Evolutionary conservation across 805 yeast species (phyloP).

Genomic region (Yarrowia divulgata): DNA sequence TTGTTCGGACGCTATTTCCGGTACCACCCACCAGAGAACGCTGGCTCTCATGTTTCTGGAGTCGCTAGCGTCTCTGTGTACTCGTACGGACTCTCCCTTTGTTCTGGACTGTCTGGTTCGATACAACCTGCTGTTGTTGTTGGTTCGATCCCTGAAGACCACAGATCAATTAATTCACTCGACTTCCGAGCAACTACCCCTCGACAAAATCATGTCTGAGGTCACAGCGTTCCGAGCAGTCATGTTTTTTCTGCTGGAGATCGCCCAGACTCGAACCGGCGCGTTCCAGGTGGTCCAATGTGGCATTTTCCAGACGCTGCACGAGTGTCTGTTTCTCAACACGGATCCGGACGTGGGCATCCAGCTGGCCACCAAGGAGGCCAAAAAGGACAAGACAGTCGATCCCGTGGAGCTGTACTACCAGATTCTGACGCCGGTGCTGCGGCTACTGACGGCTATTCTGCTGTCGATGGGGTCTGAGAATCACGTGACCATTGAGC

Average conservation of each 20-base stretch:
- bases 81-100: conserved; percentile 59
- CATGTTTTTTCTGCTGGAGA: conserved; percentile 69
- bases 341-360: conserved; percentile 85
- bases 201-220: conserved; percentile 64
- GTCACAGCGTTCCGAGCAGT: conserved; percentile 78
- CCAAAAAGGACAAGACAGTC: conserved; percentile 49
- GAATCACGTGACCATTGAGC: conserved; percentile 63
- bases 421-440: conserved; percentile 74
- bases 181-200: conserved; percentile 52
- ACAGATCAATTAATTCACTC: conserved; percentile 56
- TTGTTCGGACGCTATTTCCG: conserved; percentile 78
- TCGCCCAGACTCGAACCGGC: conserved; percentile 79
- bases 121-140: conserved; percentile 67
- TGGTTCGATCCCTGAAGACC: conserved; percentile 71
- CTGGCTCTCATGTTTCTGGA: conserved; percentile 81
- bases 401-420: conserved; percentile 58
- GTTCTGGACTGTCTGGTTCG: conserved; percentile 67
- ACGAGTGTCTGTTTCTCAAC: conserved; percentile 61
- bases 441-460: conserved; percentile 73
- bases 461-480: conserved; percentile 79
- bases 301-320: conserved; percentile 70
- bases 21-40: conserved; percentile 77
- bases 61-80: conserved; percentile 63
- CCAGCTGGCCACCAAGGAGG: conserved; percentile 51
- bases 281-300: conserved; percentile 78